Conservation (phyloP, 1,139 yeast species). For the Pichia sp. region DNA sequence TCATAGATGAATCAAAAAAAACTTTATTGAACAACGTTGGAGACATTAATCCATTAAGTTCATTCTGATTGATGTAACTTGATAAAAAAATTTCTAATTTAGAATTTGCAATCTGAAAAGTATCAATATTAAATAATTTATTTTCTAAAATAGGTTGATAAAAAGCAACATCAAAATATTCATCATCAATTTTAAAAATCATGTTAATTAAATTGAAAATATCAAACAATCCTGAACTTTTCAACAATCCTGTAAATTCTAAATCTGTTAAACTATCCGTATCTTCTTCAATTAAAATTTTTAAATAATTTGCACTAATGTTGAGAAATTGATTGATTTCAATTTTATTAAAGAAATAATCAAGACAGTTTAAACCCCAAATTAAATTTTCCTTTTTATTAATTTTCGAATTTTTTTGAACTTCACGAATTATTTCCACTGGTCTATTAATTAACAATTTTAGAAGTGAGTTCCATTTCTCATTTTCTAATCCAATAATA, state of each 20-base stretch:
- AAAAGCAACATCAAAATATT: conserved; percentile 46
- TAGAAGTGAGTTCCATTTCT: conserved; percentile 34
- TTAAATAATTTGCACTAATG: conserved; percentile 32
- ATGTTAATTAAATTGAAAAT: conserved; percentile 59
- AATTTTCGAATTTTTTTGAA: conserved; percentile 27
- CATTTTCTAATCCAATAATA: conserved; percentile 35
- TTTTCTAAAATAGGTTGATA: conserved; percentile 63
- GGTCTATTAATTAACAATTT: conserved; percentile 44
- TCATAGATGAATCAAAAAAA: conserved; percentile 41
- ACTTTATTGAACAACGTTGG: conserved; percentile 57
- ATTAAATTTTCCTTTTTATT: conserved; percentile 32
- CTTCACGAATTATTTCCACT: conserved; percentile 35
- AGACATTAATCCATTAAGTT: conserved; percentile 52
- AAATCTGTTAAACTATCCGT: conserved; percentile 33
- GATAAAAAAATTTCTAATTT: conserved; percentile 50
- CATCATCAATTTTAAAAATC: conserved; percentile 59
- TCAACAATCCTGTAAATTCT: conserved; percentile 35
- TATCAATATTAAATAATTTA: conserved; percentile 45
- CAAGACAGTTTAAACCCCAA: conserved; percentile 53
- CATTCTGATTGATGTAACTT: conserved; percentile 53
- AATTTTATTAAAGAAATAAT: conserved; percentile 49
- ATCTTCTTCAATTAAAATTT: conserved; percentile 32
- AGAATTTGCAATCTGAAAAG: conserved; percentile 38
- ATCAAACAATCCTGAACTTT: conserved; percentile 46
- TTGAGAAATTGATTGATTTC: conserved; percentile 40